Evolutionary conservation across 805 yeast species (phyloP), one percentile per base, ranked within the genome.

Genomic region (Groenewaldozyma salmanticensis): DNA sequence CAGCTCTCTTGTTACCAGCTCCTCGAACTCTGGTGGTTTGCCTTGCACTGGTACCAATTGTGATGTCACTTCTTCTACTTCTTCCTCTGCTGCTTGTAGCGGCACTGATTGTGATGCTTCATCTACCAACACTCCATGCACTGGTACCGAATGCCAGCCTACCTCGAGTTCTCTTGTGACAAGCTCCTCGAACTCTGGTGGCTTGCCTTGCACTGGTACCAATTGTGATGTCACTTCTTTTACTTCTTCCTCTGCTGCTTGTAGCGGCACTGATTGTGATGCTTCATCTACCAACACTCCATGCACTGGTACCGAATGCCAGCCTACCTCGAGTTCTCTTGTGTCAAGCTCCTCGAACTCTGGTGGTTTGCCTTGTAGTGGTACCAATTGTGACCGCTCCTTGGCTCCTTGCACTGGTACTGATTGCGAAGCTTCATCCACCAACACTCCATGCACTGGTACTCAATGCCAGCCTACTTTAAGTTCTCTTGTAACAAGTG

Each of bases 21-120:
- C 39, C 7, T 15, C 37, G 7, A 15, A 9, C 35, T 17, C 39
- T 36, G 38, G 18, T 24, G 39, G 18, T 21, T 27, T 33, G 18
- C 6, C 37, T 13, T 21, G 17, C 18, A 9, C 39, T 36, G 39
- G 39, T 5, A 11, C 18, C 38, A 19, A 21, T 17, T 21, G 34
- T 27, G 21, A n/a, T 24, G 19, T 9, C 19, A n/a, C n/a, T 17
- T 24, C 39, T 22, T 11, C 39, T 36, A 32, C 35, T 15, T 24
- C 29, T 24, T 7, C 11, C 29, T 9, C 13, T 24, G 7, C 29
- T 24, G 29, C 29, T 9, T 9, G 29, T 13, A 13, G 29, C 13
- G 7, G 11, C 13, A 9, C 29, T 24, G 13, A 7, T 24, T 9
- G 11, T 24, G 29, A 24, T 13, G 13, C 13, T 24, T 24, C 29